These are phyloP conservation scores for Mycena polygramma DNA, from an alignment of 768 basidiomycete species.

Conservation along the genomic window DNA sequence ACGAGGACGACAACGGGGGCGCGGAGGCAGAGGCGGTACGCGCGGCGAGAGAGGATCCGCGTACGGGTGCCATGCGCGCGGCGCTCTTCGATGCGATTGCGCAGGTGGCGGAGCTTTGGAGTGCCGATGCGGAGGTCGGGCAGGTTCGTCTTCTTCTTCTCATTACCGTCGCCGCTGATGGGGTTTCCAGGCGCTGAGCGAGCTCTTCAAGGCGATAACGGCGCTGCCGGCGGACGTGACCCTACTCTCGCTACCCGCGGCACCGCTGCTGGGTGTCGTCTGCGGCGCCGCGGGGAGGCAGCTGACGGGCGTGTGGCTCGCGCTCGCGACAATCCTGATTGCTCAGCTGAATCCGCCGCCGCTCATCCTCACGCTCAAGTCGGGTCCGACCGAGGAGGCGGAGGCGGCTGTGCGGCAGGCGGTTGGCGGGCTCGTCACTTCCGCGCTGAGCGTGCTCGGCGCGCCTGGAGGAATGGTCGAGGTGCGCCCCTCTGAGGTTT, in stretches of 20 bases:
- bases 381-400: slow-evolving; percentile 67
- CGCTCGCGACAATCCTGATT: slow-evolving; percentile 83
- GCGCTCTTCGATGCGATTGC: slow-evolving; percentile 72
- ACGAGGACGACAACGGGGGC: slow-evolving; percentile 69
- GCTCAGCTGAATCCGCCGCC: slow-evolving; percentile 86
- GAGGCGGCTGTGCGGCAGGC: slow-evolving; percentile 67
- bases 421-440: slow-evolving; percentile 70
- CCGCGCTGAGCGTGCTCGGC: slow-evolving; percentile 65
- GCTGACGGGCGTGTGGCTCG: slow-evolving; percentile 87
- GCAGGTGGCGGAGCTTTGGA: slow-evolving; percentile 80
- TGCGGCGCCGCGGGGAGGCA: slow-evolving; percentile 79
- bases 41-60: slow-evolving; percentile 72
- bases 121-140: slow-evolving; percentile 79
- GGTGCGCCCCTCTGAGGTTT: slow-evolving; percentile 57
- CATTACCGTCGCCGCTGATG: too few relatives aligned
- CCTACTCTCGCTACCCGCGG: slow-evolving; percentile 83
- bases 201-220: slow-evolving; percentile 89
- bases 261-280: slow-evolving; percentile 84
- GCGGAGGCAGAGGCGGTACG: slow-evolving; percentile 69
- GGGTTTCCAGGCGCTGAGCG: slow-evolving; percentile 84
- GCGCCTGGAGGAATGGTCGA: slow-evolving; percentile 76
- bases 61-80: slow-evolving; percentile 75
- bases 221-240: slow-evolving; percentile 83
- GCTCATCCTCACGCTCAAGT: slow-evolving; percentile 61
- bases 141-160: slow-evolving; percentile 66